phyloP scores from a whole-genome alignment of 2,329 filamentous ascomycete genomes.

The Pyrenochaeta sp. region DNA sequence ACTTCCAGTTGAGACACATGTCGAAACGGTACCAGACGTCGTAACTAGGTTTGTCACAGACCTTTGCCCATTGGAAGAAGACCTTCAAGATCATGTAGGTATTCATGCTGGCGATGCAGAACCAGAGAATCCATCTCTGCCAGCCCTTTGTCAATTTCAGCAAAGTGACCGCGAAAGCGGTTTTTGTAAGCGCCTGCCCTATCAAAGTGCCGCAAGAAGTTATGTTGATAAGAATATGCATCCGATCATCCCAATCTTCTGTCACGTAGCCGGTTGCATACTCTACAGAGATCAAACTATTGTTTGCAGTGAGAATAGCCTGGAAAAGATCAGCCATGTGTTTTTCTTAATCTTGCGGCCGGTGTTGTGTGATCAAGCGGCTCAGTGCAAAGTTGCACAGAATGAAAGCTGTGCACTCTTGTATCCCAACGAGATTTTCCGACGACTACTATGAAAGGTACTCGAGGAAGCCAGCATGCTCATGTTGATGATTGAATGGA shows the following conservation, averaged over 20 bases:
- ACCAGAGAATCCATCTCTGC: constrained; percentile 57
- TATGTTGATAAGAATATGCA: constrained; percentile 63
- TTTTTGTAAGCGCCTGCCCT: constrained; percentile 49
- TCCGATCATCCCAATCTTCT: constrained; percentile 60
- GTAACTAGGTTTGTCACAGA: constrained; percentile 55
- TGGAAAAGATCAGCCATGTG: constrained; percentile 25
- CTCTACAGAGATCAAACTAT: constrained; percentile 57
- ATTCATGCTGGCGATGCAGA: constrained; percentile 61
- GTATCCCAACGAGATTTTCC: background rate
- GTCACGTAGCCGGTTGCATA: constrained; percentile 60
- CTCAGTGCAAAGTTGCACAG: background rate
- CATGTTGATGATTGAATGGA: background rate
- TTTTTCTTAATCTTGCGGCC: background rate
- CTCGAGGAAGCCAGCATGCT: background rate
- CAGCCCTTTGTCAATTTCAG: constrained; percentile 56
- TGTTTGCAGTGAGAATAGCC: constrained; percentile 55
- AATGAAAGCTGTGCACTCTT: no score
- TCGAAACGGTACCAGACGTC: constrained; percentile 59
- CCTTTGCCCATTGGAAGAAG: constrained; percentile 60
- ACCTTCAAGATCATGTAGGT: constrained; percentile 58
- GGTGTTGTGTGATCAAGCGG: background rate
- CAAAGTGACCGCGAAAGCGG: constrained; percentile 52
- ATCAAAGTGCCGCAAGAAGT: constrained; percentile 51
- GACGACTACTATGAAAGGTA: background rate
- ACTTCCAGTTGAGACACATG: constrained; percentile 53